Evolutionary conservation across 2,329 filamentous ascomycete species (phyloP).

Genomic region (Fusarium citri): DNA sequence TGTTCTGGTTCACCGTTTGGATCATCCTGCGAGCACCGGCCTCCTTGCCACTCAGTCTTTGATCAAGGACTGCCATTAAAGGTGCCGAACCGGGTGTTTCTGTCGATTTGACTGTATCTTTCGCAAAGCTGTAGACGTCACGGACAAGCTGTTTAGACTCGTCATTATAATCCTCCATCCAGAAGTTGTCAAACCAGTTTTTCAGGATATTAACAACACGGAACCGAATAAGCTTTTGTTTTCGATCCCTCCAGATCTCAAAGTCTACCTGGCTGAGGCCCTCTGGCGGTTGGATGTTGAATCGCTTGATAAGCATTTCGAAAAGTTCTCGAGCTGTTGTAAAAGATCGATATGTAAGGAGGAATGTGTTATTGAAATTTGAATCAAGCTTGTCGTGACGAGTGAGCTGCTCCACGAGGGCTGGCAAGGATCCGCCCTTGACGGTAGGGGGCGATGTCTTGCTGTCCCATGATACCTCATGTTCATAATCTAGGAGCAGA

Average conservation of each 20-base stretch:
- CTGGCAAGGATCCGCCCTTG: constrained; percentile 89
- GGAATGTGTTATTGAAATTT: constrained; percentile 96
- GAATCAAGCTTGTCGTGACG: constrained; percentile 95
- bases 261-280: constrained; percentile 81
- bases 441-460: constrained; percentile 81
- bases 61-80: constrained; percentile 87
- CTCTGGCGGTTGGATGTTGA: constrained; percentile 90
- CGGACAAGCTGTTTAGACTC: constrained; percentile 86
- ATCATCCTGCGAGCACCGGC: constrained; percentile 87
- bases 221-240: constrained; percentile 96
- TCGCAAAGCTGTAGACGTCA: constrained; percentile 89
- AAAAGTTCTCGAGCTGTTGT: constrained; percentile 91
- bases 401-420: constrained; percentile 93
- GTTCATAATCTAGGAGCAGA: constrained; percentile 86
- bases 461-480: constrained; percentile 88
- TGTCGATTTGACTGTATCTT: constrained; percentile 90
- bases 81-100: constrained; percentile 90
- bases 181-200: constrained; percentile 98
- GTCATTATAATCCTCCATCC: constrained; percentile 95
- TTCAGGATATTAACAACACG: constrained; percentile 97
- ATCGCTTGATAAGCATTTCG: constrained; percentile 89
- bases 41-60: constrained; percentile 89
- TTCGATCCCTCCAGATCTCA: constrained; percentile 89
- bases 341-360: constrained; percentile 96
- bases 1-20: constrained; percentile 83